Evolutionary conservation across 306 rosid genomes (phyloP), one percentile per base, ranked within the genome.

Genomic region (Luffa aegyptiaca): DNA sequence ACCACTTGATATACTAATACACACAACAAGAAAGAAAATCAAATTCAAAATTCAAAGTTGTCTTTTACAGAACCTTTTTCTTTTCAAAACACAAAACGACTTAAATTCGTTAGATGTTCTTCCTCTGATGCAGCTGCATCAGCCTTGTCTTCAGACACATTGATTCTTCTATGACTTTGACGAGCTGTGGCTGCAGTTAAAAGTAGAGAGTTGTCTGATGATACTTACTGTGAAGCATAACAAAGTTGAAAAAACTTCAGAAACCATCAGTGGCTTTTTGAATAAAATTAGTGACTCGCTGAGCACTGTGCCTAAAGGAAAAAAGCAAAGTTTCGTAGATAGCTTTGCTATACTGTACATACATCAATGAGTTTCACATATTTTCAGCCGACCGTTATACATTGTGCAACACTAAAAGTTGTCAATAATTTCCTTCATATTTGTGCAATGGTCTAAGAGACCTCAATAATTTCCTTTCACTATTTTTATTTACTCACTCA

Each of bases 161-260:
- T 42, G 75, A 41, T 70, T 45, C 76, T 70, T 45, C 76, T 71
- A 26, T 71, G 41, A 1, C 76, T 26, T 71, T 42, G 14, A 66
- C 2, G 49, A 69, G 17, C 52, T 4, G 75, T 69, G 36, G 36
- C 31, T 1, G 36, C 53, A 4, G 53, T 41, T 68, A 8, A 41
- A 68, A 68, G 75, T 68, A 12, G 76, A 70, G 76, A 45, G 76
- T 11, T 45, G 76, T 64, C 53, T 21, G n/a, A 70, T 44, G 76
- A 45, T 21, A 46, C 55, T 20, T n/a, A 10, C 76, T 45, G 76
- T 21, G 76, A 46, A 45, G 57, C 76, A 71, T 56, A 70, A 70
- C 53, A 20, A 70, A 70, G 76, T 21, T 20, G 76, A 2, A 5
- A 12, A 2, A 70, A 16, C 35, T 8, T 46, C 41, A 26, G 57